Evolutionary conservation across 768 basidiomycete species (phyloP).

Genomic region (Leccinum incarnatum): DNA sequence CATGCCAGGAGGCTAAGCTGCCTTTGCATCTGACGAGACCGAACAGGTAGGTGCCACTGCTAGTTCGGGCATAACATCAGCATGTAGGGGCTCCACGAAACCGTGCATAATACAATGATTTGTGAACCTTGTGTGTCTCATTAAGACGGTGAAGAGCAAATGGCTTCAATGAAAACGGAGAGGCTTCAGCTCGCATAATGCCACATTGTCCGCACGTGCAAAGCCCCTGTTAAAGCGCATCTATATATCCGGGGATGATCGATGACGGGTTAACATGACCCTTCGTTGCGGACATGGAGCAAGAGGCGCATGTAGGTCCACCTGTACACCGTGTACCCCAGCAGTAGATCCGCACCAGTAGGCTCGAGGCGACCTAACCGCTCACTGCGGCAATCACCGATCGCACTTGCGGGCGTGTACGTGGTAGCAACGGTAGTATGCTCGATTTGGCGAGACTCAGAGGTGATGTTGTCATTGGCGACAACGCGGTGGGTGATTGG

Average conservation of each 20-base stretch:
- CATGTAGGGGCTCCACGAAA: conserved; percentile 1
- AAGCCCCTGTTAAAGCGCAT: background rate
- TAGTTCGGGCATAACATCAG: background rate
- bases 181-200: background rate
- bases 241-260: conserved; percentile 1
- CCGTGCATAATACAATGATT: background rate
- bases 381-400: conserved; percentile 15
- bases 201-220: background rate
- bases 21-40: conserved; percentile 1
- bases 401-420: background rate
- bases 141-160: conserved; percentile 11
- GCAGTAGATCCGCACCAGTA: background rate
- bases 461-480: conserved; percentile 10
- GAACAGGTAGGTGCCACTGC: background rate
- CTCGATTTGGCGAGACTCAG: background rate
- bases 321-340: background rate
- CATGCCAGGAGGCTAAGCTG: conserved; percentile 6
- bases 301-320: background rate
- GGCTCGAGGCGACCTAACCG: background rate
- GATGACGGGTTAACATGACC: conserved; percentile 6
- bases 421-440: conserved; percentile 1
- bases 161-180: background rate
- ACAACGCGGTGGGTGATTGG: conserved; percentile 5
- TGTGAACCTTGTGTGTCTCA: background rate
- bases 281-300: background rate